A percentile compares a stretch with the other conserved stretches of the same genome.
Evolutionary conservation across 768 basidiomycete species (phyloP).

Genomic region (Sarcodon aspratus): DNA sequence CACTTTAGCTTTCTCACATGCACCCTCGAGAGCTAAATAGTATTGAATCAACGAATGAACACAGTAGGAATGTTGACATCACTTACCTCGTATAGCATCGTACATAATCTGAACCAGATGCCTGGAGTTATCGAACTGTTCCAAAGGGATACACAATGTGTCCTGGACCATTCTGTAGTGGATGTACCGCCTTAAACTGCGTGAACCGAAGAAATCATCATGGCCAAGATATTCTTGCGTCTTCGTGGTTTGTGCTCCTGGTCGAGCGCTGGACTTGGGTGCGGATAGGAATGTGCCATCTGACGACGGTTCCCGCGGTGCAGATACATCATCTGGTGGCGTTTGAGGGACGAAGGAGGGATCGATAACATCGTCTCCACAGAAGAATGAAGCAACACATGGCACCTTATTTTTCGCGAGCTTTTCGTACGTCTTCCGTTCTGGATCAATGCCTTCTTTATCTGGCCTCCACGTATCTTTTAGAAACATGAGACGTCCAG

Average conservation of each 20-base stretch:
- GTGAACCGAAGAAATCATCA: not conserved
- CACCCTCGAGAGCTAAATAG: not conserved
- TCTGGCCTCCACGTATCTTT: slow-evolving; percentile 20
- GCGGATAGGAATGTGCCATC: too few species aligned
- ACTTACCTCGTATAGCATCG: not conserved
- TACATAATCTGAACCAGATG: slow-evolving; percentile 2
- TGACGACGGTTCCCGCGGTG: too few species aligned
- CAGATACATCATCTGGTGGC: not conserved
- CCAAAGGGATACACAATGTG: slow-evolving; percentile 2
- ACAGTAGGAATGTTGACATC: not conserved
- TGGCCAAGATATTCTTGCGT: not conserved
- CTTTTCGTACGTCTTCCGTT: slow-evolving; percentile 10
- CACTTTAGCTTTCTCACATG: not conserved
- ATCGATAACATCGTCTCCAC: slow-evolving; percentile 19
- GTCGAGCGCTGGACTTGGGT: not conserved
- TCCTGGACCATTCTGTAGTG: slow-evolving; percentile 6
- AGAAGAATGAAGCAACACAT: slow-evolving; percentile 15
- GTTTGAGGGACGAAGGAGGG: not conserved
- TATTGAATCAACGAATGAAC: not conserved
- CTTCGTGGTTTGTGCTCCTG: not conserved
- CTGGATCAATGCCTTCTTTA: slow-evolving; percentile 6
- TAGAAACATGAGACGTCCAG: slow-evolving; percentile 12
- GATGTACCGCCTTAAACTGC: not conserved
- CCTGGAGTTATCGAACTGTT: not conserved
- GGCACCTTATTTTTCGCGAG: slow-evolving; percentile 10